phyloP scores from a whole-genome alignment of 306 rosid genomes.

The Phaseolus lunatus region DNA sequence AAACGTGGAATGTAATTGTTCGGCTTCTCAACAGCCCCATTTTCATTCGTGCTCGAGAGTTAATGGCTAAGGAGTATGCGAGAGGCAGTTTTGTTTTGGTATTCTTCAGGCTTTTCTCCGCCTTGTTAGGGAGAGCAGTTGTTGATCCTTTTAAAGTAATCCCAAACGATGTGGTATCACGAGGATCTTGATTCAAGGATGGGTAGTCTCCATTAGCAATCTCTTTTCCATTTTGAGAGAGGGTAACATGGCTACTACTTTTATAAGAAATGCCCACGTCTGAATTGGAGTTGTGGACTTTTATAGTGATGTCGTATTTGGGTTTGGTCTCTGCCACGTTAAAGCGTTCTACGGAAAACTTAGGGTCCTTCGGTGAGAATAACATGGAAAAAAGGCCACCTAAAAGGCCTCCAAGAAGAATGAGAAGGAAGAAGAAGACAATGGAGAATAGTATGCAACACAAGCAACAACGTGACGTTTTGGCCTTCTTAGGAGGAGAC shows the following conservation, averaged over 20 bases:
- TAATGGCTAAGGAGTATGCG: constrained; percentile 46
- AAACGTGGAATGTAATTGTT: constrained; percentile 36
- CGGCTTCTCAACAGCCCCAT: constrained; percentile 44
- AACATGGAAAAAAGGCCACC: constrained; percentile 37
- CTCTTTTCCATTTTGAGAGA: constrained; percentile 40
- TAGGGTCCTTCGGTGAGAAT: constrained; percentile 45
- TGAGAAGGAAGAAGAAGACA: constrained; percentile 9
- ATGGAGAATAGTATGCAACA: constrained; percentile 22
- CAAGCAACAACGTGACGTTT: neutral
- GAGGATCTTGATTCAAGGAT: constrained; percentile 31
- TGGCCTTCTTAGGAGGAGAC: neutral
- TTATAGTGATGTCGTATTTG: constrained; percentile 41
- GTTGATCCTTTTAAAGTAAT: constrained; percentile 38
- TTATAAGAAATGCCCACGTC: constrained; percentile 47
- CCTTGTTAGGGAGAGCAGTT: constrained; percentile 44
- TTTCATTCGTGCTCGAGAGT: constrained; percentile 37
- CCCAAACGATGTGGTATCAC: constrained; percentile 5
- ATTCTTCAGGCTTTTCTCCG: constrained; percentile 45
- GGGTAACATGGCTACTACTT: constrained; percentile 50
- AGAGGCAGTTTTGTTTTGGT: neutral
- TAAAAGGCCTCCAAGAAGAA: constrained; percentile 28
- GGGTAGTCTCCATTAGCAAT: constrained; percentile 57
- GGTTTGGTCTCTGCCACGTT: neutral
- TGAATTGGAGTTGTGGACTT: constrained; percentile 47
- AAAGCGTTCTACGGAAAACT: constrained; percentile 44